Percentiles rank a stretch among this genome's conserved stretches.
Conservation (phyloP, 345 rosid genomes). For the Syzygium jambos region DNA sequence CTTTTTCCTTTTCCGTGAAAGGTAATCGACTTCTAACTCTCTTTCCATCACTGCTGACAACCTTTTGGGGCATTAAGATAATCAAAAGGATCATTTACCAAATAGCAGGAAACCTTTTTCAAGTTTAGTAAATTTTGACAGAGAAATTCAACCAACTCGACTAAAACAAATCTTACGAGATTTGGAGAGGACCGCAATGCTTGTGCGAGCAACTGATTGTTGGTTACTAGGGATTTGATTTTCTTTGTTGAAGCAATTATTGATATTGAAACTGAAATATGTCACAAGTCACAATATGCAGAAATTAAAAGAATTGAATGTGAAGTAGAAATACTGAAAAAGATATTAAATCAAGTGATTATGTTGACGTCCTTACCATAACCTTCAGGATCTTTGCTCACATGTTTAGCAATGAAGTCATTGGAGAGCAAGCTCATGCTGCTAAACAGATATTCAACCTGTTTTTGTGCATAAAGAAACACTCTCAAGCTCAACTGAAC, state of each 20-base stretch:
- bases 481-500: neutral
- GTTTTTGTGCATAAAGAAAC: neutral
- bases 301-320: neutral
- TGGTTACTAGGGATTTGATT: conserved; percentile 61
- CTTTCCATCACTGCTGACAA: conserved; percentile 68
- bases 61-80: conserved; percentile 20
- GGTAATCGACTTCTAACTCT: conserved; percentile 63
- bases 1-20: conserved; percentile 78
- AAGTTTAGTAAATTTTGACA: neutral
- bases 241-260: conserved; percentile 76
- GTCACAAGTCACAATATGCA: too few species aligned
- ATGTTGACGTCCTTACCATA: conserved; percentile 45
- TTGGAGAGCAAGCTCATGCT: conserved; percentile 90
- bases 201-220: conserved; percentile 51
- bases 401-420: conserved; percentile 74
- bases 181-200: conserved; percentile 76
- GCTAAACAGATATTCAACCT: conserved; percentile 91
- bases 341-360: neutral
- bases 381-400: conserved; percentile 80
- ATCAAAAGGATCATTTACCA: neutral
- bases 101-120: neutral
- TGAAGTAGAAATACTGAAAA: too few species aligned
- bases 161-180: conserved; percentile 45
- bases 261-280: conserved; percentile 53
- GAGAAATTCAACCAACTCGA: neutral